phyloP scores from a whole-genome alignment of 441 rosid species.

The Pelargonium citronellum region DNA sequence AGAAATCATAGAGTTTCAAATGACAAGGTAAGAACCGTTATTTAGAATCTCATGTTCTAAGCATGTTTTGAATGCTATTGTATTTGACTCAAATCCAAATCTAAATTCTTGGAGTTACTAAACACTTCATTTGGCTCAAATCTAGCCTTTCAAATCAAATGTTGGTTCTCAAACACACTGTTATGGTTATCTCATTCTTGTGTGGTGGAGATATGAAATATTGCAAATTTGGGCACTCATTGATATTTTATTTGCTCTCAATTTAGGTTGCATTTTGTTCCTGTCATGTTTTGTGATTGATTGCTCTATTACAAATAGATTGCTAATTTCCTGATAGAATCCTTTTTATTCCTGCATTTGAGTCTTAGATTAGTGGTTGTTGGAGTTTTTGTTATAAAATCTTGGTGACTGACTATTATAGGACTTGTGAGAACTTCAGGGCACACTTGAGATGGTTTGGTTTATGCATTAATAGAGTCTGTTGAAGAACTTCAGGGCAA shows the following conservation, averaged over 20 bases:
- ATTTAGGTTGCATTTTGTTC: background rate
- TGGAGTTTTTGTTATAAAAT: background rate
- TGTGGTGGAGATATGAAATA: background rate
- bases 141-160: too few species aligned
- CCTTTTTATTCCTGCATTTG: background rate
- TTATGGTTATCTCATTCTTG: conserved; percentile 8
- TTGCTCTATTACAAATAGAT: background rate
- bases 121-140: too few species aligned
- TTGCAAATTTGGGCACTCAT: background rate
- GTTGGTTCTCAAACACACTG: background rate
- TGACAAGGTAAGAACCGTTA: too few species aligned
- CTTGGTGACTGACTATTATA: background rate
- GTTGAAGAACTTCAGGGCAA: background rate
- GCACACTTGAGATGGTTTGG: too few species aligned
- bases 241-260: background rate
- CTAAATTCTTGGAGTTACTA: too few species aligned
- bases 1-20: too few species aligned
- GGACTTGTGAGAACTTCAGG: too few species aligned
- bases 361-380: background rate
- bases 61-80: too few species aligned
- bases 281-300: background rate
- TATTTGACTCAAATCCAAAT: too few species aligned
- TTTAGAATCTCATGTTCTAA: too few species aligned
- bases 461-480: background rate
- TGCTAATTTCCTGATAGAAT: background rate